phyloP scores from a whole-genome alignment of 345 rosid genomes.

The Cochlearia excelsa region DNA sequence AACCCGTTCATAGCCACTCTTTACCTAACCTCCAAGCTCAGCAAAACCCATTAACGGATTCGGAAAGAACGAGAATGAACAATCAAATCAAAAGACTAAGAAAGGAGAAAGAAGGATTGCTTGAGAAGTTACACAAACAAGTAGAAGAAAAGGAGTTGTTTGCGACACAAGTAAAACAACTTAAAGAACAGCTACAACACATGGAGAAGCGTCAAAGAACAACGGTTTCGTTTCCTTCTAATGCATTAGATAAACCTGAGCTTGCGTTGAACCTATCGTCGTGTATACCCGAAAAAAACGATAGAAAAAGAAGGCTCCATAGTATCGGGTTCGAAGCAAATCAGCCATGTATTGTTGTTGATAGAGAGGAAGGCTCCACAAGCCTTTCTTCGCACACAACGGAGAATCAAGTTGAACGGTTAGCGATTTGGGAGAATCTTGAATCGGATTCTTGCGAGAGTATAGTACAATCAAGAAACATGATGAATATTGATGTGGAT shows the following conservation, averaged over 20 bases:
- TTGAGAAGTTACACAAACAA: slow-evolving; percentile 49
- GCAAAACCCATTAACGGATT: slow-evolving; percentile 49
- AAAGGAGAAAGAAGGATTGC: slow-evolving; percentile 53
- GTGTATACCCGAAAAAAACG: slow-evolving; percentile 47
- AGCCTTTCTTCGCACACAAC: slow-evolving; percentile 40
- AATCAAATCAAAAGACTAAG: slow-evolving; percentile 58
- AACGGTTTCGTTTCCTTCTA: slow-evolving; percentile 52
- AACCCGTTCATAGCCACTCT: slow-evolving; percentile 95
- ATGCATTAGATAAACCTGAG: slow-evolving; percentile 64
- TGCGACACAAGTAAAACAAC: slow-evolving; percentile 51
- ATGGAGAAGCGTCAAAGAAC: slow-evolving; percentile 62
- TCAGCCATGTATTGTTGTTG: neutral
- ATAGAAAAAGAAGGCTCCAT: slow-evolving; percentile 79
- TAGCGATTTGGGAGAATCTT: slow-evolving; percentile 75
- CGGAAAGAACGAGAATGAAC: slow-evolving; percentile 55
- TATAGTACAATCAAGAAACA: slow-evolving; percentile 34
- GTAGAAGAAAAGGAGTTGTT: slow-evolving; percentile 48
- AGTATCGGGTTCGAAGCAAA: slow-evolving; percentile 41
- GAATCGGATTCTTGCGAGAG: slow-evolving; percentile 44
- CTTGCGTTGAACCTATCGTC: slow-evolving; percentile 52
- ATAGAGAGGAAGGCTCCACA: slow-evolving; percentile 39
- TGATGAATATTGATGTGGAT: slow-evolving; percentile 49
- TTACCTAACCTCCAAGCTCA: slow-evolving; percentile 56
- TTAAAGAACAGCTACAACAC: slow-evolving; percentile 56
- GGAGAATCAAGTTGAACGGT: slow-evolving; percentile 51